Evolutionary conservation across 2,329 filamentous ascomycete genomes (phyloP).

Genomic region (Aspergillus floridensis): DNA sequence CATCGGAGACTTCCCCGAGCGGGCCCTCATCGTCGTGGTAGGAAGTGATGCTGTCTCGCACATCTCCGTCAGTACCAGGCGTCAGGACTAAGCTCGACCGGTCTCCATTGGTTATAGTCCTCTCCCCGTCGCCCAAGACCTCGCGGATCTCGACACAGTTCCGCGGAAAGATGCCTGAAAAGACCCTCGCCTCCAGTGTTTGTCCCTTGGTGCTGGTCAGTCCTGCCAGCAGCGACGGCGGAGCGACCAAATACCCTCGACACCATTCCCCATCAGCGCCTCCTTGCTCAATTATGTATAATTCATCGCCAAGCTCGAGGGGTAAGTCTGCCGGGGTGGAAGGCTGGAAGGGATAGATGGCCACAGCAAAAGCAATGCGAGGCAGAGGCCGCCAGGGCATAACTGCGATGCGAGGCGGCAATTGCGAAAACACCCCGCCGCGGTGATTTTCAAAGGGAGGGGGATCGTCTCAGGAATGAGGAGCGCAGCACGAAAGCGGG

Average conservation of each 20-base stretch:
- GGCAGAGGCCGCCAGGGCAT: slow-evolving; percentile 98
- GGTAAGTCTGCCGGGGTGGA: slow-evolving; percentile 86
- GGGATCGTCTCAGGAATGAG: slow-evolving; percentile 24
- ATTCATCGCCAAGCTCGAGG: slow-evolving; percentile 94
- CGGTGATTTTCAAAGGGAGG: slow-evolving; percentile 20
- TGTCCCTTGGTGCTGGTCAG: slow-evolving; percentile 88
- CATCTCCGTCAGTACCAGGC: slow-evolving; percentile 29
- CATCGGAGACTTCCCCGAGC: slow-evolving; percentile 31
- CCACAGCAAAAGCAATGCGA: slow-evolving; percentile 96
- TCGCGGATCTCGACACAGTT: slow-evolving; percentile 95
- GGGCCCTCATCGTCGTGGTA: slow-evolving; percentile 27
- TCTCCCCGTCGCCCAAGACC: slow-evolving; percentile 70
- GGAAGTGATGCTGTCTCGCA: slow-evolving; percentile 28
- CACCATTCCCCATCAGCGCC: slow-evolving; percentile 83
- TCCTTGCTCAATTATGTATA: slow-evolving; percentile 98
- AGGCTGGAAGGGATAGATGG: slow-evolving; percentile 88
- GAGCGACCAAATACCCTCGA: slow-evolving; percentile 90
- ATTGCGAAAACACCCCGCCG: slow-evolving; percentile 21
- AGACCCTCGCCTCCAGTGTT: slow-evolving; percentile 90
- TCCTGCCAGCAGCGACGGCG: slow-evolving; percentile 86
- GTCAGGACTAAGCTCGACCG: slow-evolving; percentile 36
- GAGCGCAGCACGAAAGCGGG: slow-evolving; percentile 18
- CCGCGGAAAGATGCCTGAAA: slow-evolving; percentile 95
- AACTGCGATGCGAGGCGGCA: slow-evolving; percentile 29
- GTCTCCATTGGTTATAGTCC: slow-evolving; percentile 34